Evolutionary conservation across 192 early-diverging fungal genomes (phyloP).

Genomic region (Chytriomyces sp.): DNA sequence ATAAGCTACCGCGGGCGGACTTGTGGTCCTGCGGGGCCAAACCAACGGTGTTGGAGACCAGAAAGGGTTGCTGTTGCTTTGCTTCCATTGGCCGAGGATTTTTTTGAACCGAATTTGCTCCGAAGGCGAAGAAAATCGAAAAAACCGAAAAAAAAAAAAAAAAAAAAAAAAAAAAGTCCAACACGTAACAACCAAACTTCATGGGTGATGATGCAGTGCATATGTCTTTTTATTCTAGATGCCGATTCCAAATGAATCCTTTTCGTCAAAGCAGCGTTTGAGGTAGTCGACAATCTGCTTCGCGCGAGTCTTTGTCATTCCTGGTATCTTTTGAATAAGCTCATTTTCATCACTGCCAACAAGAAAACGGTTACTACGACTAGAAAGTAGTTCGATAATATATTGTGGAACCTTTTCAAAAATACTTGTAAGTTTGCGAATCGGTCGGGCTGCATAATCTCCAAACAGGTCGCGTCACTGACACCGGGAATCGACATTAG

Average conservation of each 20-base stretch:
- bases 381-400: not conserved
- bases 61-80: no score
- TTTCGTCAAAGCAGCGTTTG: constrained; percentile 16
- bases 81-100: no score
- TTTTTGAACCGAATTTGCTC: no score
- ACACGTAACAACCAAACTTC: no score
- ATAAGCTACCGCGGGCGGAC: no score
- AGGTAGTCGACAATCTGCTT: constrained; percentile 10
- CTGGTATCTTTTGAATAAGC: constrained; percentile 13
- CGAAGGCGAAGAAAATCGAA: no score
- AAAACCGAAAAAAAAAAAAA: no score
- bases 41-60: no score
- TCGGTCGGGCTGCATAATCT: constrained; percentile 31
- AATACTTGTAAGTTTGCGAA: constrained; percentile 31
- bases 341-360: constrained; percentile 9
- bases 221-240: no score
- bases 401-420: constrained; percentile 13
- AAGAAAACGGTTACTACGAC: not conserved
- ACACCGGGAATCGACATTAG: constrained; percentile 37
- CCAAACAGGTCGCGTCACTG: constrained; percentile 35
- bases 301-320: constrained; percentile 7
- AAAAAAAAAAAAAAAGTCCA: no score
- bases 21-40: no score
- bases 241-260: constrained; percentile 16
- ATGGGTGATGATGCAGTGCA: no score